Base-by-base conservation (phyloP, 169 alveolate species). In the Eimeria acervulina region DNA sequence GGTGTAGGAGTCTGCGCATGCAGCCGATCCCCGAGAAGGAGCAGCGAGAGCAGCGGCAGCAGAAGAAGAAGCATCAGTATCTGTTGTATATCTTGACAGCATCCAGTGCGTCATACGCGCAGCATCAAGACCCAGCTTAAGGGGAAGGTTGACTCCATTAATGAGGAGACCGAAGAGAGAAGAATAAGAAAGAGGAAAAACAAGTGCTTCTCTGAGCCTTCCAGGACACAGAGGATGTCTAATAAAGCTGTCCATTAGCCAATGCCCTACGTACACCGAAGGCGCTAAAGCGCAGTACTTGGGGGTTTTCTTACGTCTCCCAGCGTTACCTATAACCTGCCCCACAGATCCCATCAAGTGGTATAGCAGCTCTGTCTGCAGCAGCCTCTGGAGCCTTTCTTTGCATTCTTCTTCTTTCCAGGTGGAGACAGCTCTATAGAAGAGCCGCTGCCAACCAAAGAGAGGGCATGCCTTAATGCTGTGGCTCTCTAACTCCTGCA, bases 211-310 rank as follows among this genome's bases (percentile, higher is more conserved):
- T 38, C 99, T 91, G 44, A 98, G 92, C 40, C 55, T 36, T 5
- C 98, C 98, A 59, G 98, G 99, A 70, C 99, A 98, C 52, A 98
- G 97, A 3, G 99, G 99, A 63, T 98, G 99, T 19, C 99, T 95
- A 26, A 98, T 91, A 74, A 98, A 97, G 15, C 97, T 95, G 83
- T 98, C 99, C 96, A 98, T 94, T 63, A 98, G 83, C 99, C 99
- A 98, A 87, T 98, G 98, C 31, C 97, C 98, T 15, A 97, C 98
- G 80, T 98, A 98, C 40, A 97, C 97, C 7, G 98, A 97, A n/a
- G 98, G 98, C 0, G 98, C 96, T 51, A 97, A 72, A 2, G 98
- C 96, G 47, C 97, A 95, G 84, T 95, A 97, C 84, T 97, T 97
- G 59, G 96, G 84, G 61, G 97, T 55, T 80, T 90, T 66, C 76